Percentiles rank a stretch among this genome's conserved stretches.
phyloP scores from a whole-genome alignment of 306 rosid genomes.

The Inga oerstediana region DNA sequence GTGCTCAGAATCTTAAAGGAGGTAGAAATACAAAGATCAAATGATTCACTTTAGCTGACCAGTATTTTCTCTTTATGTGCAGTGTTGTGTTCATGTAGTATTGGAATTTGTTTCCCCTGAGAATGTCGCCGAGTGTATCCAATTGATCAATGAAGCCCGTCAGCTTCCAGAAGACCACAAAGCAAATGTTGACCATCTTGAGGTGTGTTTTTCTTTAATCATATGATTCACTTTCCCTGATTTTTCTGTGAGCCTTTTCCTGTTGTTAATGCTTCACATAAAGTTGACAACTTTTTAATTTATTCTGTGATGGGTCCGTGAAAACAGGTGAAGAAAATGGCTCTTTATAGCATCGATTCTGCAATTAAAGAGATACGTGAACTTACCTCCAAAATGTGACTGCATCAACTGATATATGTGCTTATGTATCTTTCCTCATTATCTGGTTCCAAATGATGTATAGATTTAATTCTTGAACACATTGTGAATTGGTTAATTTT shows the following conservation, averaged over 20 bases:
- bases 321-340: slow-evolving; percentile 85
- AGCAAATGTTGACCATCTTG: slow-evolving; percentile 78
- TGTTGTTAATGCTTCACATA: background rate
- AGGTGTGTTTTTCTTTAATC: slow-evolving; percentile 57
- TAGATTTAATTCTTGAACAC: slow-evolving; percentile 36
- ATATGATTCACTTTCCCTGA: background rate
- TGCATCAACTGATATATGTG: slow-evolving; percentile 15
- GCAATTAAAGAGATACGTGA: slow-evolving; percentile 83
- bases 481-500: slow-evolving; percentile 20
- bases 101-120: slow-evolving; percentile 90
- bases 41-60: slow-evolving; percentile 12
- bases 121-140: slow-evolving; percentile 72
- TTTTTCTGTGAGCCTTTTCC: background rate
- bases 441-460: slow-evolving; percentile 14
- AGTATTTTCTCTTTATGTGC: slow-evolving; percentile 38
- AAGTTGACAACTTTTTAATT: slow-evolving; percentile 27
- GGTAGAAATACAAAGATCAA: background rate
- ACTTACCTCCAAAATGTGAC: slow-evolving; percentile 77
- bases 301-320: slow-evolving; percentile 29
- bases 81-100: slow-evolving; percentile 90
- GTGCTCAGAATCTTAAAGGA: background rate
- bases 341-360: slow-evolving; percentile 64
- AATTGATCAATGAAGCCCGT: slow-evolving; percentile 67
- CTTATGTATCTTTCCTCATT: background rate
- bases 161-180: slow-evolving; percentile 74